phyloP scores from a whole-genome alignment of 257 asterid species.

The Salvia hispanica region DNA sequence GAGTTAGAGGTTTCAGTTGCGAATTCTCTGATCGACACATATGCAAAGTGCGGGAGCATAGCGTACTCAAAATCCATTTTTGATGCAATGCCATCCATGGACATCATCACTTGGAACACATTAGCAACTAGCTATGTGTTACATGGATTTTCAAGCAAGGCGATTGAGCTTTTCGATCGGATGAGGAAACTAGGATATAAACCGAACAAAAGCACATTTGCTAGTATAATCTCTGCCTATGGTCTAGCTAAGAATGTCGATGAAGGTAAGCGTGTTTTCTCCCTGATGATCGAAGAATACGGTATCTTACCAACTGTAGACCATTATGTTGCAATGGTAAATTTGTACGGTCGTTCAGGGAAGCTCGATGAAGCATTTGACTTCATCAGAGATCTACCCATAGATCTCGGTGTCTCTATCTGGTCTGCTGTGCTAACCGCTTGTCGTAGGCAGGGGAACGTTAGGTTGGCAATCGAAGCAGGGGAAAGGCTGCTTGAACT shows the following conservation, averaged over 20 bases:
- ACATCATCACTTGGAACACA: constrained; percentile 82
- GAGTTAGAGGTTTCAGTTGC: constrained; percentile 60
- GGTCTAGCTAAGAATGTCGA: constrained; percentile 67
- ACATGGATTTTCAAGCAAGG: constrained; percentile 52
- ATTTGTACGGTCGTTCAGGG: constrained; percentile 72
- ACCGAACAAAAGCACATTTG: constrained; percentile 74
- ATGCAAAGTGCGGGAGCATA: constrained; percentile 67
- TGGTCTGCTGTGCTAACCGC: constrained; percentile 75
- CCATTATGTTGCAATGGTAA: constrained; percentile 71
- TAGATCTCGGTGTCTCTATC: constrained; percentile 52
- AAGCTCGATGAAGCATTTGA: constrained; percentile 65
- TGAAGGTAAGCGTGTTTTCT: constrained; percentile 51
- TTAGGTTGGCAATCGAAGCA: constrained; percentile 62
- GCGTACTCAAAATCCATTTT: constrained; percentile 56
- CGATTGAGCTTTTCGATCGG: constrained; percentile 60
- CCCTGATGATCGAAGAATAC: constrained; percentile 53
- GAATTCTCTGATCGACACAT: constrained; percentile 67
- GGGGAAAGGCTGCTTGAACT: constrained; percentile 65
- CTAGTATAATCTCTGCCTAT: constrained; percentile 62
- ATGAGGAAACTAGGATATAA: constrained; percentile 49
- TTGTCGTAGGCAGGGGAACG: constrained; percentile 59
- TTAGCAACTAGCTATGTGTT: constrained; percentile 59
- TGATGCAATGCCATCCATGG: constrained; percentile 51
- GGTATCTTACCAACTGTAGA: constrained; percentile 55
- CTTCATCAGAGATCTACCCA: constrained; percentile 47